These are phyloP conservation scores for Sungouiella blattae DNA, from an alignment of 805 yeast genomes.

Conservation along the genomic window DNA sequence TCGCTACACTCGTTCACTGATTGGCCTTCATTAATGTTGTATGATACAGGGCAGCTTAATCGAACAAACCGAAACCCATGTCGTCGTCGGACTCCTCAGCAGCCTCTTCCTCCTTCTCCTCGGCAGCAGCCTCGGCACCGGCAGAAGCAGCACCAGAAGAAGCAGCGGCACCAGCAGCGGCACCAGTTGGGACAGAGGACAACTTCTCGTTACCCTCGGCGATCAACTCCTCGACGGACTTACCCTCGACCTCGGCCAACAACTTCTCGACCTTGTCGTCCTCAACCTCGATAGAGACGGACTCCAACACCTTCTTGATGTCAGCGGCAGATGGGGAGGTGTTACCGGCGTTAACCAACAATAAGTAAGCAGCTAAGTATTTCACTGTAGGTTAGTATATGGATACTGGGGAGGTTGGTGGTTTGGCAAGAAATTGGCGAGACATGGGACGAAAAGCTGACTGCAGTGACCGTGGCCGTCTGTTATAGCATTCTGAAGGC, in stretches of 20 bases:
- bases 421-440: too few species aligned
- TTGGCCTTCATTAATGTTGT: constrained; percentile 5
- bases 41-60: constrained; percentile 18
- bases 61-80: constrained; percentile 34
- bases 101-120: constrained; percentile 23
- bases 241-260: constrained; percentile 35
- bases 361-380: constrained; percentile 47
- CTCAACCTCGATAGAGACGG: constrained; percentile 37
- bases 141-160: constrained; percentile 24
- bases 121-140: constrained; percentile 24
- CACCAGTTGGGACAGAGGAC: constrained; percentile 34
- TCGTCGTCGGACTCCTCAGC: constrained; percentile 27
- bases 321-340: constrained; percentile 42
- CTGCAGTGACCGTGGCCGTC: too few species aligned
- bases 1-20: too few species aligned
- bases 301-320: constrained; percentile 37
- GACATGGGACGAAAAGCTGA: too few species aligned
- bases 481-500: too few species aligned
- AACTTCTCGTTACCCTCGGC: constrained; percentile 37
- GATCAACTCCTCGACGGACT: constrained; percentile 33
- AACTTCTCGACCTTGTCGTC: constrained; percentile 31
- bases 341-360: constrained; percentile 46
- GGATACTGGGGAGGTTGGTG: too few species aligned
- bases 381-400: constrained; percentile 40
- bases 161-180: constrained; percentile 26